These are phyloP conservation scores for Eucalyptus virginea DNA, from an alignment of 345 rosid genomes.

Conservation along the genomic window DNA sequence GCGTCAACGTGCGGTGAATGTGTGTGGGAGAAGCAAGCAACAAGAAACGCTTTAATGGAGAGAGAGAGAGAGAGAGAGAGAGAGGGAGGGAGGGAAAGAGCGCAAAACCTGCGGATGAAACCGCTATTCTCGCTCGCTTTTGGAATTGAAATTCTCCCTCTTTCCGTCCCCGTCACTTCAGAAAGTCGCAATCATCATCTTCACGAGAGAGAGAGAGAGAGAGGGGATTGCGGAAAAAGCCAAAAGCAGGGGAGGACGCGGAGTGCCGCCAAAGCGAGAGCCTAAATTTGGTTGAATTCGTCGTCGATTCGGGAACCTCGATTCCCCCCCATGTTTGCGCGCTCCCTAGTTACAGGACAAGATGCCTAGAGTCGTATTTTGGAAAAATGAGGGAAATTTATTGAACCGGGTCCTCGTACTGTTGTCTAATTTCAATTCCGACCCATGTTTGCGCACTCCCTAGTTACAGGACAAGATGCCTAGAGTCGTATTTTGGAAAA, in stretches of 20 bases:
- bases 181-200: background rate
- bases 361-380: background rate
- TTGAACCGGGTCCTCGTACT: background rate
- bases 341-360: background rate
- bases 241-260: slow-evolving; percentile 14
- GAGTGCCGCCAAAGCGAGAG: slow-evolving; percentile 20
- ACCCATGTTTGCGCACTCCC: background rate
- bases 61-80: background rate
- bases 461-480: background rate
- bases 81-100: background rate
- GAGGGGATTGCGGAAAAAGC: background rate
- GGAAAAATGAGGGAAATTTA: background rate
- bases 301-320: background rate
- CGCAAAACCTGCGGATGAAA: background rate
- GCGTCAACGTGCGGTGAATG: background rate
- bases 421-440: background rate
- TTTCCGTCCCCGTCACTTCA: background rate
- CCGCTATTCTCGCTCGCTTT: background rate
- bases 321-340: background rate
- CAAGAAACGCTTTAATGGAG: background rate
- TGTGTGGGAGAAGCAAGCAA: background rate
- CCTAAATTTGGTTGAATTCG: background rate
- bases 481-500: background rate
- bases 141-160: background rate
- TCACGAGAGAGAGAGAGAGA: background rate